A percentile compares a stretch with the other conserved stretches of the same genome.
phyloP scores from a whole-genome alignment of 202 grass and related monocot genomes.

The Alloteropsis angusta region DNA sequence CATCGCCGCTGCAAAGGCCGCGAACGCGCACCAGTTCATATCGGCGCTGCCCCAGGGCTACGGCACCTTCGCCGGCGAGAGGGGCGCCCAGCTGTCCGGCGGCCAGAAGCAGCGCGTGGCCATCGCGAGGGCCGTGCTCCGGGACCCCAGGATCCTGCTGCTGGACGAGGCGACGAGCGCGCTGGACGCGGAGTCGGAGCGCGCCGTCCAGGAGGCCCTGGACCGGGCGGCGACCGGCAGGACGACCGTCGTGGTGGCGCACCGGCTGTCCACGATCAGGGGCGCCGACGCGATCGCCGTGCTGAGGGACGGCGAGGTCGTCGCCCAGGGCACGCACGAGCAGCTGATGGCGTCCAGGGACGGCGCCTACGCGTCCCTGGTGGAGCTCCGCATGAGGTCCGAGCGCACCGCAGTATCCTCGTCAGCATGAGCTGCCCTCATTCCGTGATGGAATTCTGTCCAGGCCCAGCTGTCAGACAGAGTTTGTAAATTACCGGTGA shows the following conservation, averaged over 20 bases:
- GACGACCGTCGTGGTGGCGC: conserved; percentile 45
- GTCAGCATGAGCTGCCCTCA: not conserved
- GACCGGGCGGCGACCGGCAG: conserved; percentile 31
- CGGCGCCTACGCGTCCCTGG: conserved; percentile 45
- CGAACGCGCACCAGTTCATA: conserved; percentile 4
- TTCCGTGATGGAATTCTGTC: not conserved
- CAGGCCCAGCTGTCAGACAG: not conserved
- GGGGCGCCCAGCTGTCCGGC: conserved; percentile 35
- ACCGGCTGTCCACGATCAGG: conserved; percentile 47
- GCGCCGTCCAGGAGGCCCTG: conserved; percentile 48
- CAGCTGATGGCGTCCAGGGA: conserved; percentile 26
- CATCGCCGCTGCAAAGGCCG: not conserved
- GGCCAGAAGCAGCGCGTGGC: conserved; percentile 42
- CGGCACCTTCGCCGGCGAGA: conserved; percentile 34
- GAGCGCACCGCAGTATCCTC: not conserved
- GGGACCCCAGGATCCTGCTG: conserved; percentile 47
- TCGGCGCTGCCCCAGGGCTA: conserved; percentile 18
- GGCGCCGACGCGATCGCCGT: conserved; percentile 39
- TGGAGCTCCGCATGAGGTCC: conserved; percentile 16
- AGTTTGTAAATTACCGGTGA: not conserved
- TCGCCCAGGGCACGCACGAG: conserved; percentile 46
- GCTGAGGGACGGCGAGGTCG: conserved; percentile 41
- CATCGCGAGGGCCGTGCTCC: conserved; percentile 31
- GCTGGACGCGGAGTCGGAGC: conserved; percentile 79
- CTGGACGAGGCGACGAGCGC: conserved; percentile 88